These are phyloP conservation scores for Teunomyces lycoperdinae DNA, from an alignment of 805 yeast genomes.

Conservation along the genomic window DNA sequence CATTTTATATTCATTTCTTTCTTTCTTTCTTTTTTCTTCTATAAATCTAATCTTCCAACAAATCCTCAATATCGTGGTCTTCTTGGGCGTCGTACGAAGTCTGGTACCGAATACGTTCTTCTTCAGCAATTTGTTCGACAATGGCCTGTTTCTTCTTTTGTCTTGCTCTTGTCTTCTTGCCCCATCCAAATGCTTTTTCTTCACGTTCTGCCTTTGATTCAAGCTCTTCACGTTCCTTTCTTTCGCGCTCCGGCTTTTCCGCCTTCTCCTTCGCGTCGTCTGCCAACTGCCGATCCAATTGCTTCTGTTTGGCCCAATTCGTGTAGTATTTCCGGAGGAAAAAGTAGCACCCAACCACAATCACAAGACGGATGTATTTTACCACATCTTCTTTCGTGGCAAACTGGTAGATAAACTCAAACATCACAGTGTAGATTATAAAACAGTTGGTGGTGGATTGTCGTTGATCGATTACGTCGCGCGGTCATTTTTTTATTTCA, in stretches of 20 bases:
- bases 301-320: conserved; percentile 56
- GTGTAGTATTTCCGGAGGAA: conserved; percentile 55
- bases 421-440: conserved; percentile 10
- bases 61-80: conserved; percentile 68
- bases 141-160: conserved; percentile 54
- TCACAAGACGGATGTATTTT: conserved; percentile 45
- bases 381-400: conserved; percentile 41
- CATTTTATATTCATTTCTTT: too few species aligned
- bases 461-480: too few species aligned
- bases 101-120: conserved; percentile 40
- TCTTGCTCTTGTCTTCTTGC: conserved; percentile 65
- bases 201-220: conserved; percentile 27
- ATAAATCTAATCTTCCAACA: conserved; percentile 50
- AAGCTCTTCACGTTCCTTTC: conserved; percentile 33
- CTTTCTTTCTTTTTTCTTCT: too few species aligned
- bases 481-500: too few species aligned
- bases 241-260: conserved; percentile 34
- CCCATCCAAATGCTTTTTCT: conserved; percentile 71
- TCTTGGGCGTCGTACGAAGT: conserved; percentile 48
- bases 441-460: too few species aligned
- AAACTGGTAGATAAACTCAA: conserved; percentile 33
- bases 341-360: conserved; percentile 62
- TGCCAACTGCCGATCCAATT: conserved; percentile 45
- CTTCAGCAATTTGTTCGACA: conserved; percentile 45
- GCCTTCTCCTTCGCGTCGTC: conserved; percentile 44